Evolutionary conservation across 1,139 yeast genomes (phyloP), one percentile per base, ranked within the genome.

Genomic region (Taiozyma sp.): DNA sequence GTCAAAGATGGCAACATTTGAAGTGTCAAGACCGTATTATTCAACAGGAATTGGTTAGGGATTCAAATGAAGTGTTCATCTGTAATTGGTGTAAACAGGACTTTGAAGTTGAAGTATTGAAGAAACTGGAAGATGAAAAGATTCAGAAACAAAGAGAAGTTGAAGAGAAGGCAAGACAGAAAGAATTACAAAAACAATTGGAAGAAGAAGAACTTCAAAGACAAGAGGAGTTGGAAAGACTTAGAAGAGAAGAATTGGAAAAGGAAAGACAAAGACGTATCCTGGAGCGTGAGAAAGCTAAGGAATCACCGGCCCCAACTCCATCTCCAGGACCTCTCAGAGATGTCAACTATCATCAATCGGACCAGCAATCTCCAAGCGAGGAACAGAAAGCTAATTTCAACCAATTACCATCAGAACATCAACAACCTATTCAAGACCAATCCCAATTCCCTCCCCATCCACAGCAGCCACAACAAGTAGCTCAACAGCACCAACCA

Each of bases 1-100:
- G 77, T 55, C 66, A 63, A 23, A 68, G 73, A 48, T 73, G 77
- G 76, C 69, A 71, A 64, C 77, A 73, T 54, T 64, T 71, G 42
- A 65, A 63, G 45, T 72, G 75, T 55, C 63, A 70, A 36, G 62
- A 64, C 24, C 58, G 64, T 46, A 38, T 52, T 5, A 56, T 57
- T 32, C 63, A 62, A 53, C 65, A 60, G 45, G 63, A 58, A 36
- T 39, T 62, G 27, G 58, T 61, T 8, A 59, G 54, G 34, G 57
- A 59, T 43, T 50, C 62, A 19, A 56, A 59, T 42, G 65, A 61
- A 29, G 59, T 60, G 2, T 55, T 62, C 44, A 55, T 62, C 23
- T 62, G 65, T 54, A 52, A 57, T 36, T 60, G 62, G 62, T 62
- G 65, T 55, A 51, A 55, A 43, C 58, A 56, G 27, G 65, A 62